Evolutionary conservation across 2,329 filamentous ascomycete genomes (phyloP).

Genomic region (Thielaviopsis populi): DNA sequence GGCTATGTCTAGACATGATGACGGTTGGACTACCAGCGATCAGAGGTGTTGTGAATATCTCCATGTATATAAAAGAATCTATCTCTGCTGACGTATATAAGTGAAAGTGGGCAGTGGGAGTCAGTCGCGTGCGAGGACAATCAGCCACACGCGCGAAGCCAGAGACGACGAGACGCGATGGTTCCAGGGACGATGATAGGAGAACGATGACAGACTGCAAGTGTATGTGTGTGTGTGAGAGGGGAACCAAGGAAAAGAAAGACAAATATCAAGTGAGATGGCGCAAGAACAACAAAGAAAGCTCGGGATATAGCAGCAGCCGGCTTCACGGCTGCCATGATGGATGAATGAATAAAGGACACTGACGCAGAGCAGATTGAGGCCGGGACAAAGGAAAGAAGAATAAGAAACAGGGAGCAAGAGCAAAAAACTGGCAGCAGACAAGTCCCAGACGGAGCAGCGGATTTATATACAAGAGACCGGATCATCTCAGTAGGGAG

Average conservation of each 20-base stretch:
- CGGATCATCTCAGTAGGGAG: neutral
- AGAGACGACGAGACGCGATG: too few relatives aligned
- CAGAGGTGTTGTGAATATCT: too few relatives aligned
- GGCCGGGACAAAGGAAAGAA: neutral
- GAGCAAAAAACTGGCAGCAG: too few relatives aligned
- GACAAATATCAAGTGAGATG: neutral
- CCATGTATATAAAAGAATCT: too few relatives aligned
- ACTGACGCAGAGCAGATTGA: neutral
- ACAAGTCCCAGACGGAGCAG: neutral
- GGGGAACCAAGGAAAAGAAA: neutral
- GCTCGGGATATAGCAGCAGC: neutral
- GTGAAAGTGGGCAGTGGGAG: too few relatives aligned
- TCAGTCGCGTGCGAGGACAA: too few relatives aligned
- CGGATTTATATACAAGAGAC: neutral
- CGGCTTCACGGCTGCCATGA: neutral
- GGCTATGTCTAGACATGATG: too few relatives aligned
- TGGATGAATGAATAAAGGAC: too few relatives aligned
- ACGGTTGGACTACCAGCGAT: too few relatives aligned
- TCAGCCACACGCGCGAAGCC: too few relatives aligned
- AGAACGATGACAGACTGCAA: neutral
- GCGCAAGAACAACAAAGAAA: neutral
- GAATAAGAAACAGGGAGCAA: conserved; percentile 3
- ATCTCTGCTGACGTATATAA: too few relatives aligned
- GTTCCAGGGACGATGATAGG: neutral
- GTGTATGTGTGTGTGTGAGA: neutral